These are phyloP conservation scores for Vanrija sp. DNA, from an alignment of 1,284 basidiomycete species.

Conservation along the genomic window DNA sequence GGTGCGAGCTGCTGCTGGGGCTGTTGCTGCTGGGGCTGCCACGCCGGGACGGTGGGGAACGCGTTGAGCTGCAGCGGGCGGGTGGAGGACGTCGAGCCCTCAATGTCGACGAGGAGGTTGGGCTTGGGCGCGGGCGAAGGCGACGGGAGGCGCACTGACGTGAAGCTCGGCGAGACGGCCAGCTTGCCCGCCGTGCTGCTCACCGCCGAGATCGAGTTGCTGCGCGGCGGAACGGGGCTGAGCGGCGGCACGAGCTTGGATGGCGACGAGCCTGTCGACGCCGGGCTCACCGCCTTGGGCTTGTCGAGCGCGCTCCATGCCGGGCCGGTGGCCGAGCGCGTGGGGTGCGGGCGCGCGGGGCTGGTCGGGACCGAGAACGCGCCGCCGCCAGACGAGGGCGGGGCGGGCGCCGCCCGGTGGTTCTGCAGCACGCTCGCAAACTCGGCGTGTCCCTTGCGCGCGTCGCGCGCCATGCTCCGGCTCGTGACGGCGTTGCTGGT, in stretches of 20 bases:
- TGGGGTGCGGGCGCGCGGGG: no score
- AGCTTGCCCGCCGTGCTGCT: no score
- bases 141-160: not conserved
- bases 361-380: no score
- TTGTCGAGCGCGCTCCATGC: not conserved
- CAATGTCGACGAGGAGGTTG: conserved; percentile 25
- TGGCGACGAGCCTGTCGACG: not conserved
- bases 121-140: not conserved
- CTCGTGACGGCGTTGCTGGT: conserved; percentile 9
- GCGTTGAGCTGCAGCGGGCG: conserved; percentile 35
- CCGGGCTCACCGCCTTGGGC: not conserved
- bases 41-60: conserved; percentile 9
- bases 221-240: no score
- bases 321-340: no score
- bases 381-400: no score
- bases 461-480: conserved; percentile 9
- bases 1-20: not conserved
- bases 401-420: no score
- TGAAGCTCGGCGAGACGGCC: not conserved
- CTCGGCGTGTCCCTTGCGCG: not conserved
- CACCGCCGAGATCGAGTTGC: no score
- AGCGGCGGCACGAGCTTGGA: not conserved
- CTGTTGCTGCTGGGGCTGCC: conserved; percentile 1
- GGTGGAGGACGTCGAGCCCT: conserved; percentile 23
- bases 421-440: no score